Evolutionary conservation across 352 stramenopile genomes (phyloP), one percentile per base, ranked within the genome.

Genomic region (Phytophthora cactorum): DNA sequence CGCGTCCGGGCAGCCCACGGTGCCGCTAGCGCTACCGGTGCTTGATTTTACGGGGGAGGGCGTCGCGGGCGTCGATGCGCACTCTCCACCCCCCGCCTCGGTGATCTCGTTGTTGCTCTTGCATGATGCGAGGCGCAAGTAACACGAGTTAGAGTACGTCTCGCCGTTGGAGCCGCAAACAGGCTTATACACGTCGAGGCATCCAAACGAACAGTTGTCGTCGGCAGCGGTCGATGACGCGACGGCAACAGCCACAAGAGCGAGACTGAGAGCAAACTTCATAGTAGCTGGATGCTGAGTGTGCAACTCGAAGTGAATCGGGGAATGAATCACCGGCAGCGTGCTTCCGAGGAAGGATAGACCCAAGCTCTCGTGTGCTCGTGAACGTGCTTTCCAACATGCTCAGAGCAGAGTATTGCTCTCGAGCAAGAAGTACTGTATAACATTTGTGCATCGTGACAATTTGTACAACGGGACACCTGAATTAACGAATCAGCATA

Each of bases 161-260:
- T 72, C 53, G 14, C 71, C 74, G 56, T 85, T 59, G 4, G 77
- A 81, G n/a, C 77, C 77, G 34, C 75, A 86, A 27, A 86, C 75
- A 0, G 63, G 67, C 22, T 72, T 29, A 36, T 73, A 70, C 10
- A 69, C 52, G 28, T 78, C 67, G 43, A 59, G 27, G 27, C 67
- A 72, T 25, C 41, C 52, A 9, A 63, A 65, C 5, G 66, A 57
- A 29, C 66, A 74, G 0, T 65, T 59, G 46, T 60, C 54, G 43
- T 52, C 55, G 10, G 9, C 34, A 14, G 46, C 46, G 25, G 31
- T 39, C 2, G 34, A 9, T 29, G 52, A 55, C 5, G n/a, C n/a
- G 32, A 36, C 34, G 17, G 59, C 53, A 12, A 56, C 32, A 4
- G 59, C 53, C 14, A 56, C 28, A 32, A 81, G 31, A 7, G 55